Conservation (phyloP, 78 protist genomes). For the Dictyostelium firmibasis region DNA sequence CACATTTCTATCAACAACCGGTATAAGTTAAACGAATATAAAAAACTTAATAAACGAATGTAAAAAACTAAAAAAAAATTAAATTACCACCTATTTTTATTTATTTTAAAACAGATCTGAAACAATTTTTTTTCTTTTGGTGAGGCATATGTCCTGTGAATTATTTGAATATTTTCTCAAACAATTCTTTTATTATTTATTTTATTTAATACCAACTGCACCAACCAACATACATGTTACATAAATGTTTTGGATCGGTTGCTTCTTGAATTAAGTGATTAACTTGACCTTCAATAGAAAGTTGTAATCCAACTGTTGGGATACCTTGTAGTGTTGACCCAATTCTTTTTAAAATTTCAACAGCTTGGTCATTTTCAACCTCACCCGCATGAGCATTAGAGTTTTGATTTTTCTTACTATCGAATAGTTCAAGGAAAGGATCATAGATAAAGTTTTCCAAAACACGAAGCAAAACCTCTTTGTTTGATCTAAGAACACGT, state of each 20-base stretch:
- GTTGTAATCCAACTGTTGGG: constrained; percentile 35
- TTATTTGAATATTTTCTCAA: no score
- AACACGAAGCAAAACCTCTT: constrained; percentile 91
- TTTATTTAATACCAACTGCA: constrained; percentile 7
- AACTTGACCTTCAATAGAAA: constrained; percentile 70
- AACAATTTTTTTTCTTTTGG: no score
- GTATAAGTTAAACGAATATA: not conserved
- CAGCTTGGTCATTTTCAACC: constrained; percentile 24
- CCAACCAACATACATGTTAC: constrained; percentile 77
- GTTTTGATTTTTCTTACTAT: not conserved
- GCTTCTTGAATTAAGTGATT: constrained; percentile 64
- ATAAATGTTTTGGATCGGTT: constrained; percentile 6
- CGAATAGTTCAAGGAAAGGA: constrained; percentile 91
- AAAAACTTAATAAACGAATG: not conserved
- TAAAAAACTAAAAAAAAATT: not conserved
- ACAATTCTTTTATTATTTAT: not conserved
- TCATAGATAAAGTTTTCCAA: constrained; percentile 95
- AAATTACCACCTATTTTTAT: not conserved
- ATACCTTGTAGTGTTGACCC: constrained; percentile 34
- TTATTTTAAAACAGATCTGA: not conserved
- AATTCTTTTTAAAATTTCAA: constrained; percentile 24
- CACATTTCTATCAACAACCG: not conserved
- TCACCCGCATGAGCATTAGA: not conserved
- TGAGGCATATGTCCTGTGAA: no score
- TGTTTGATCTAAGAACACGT: constrained; percentile 68